A percentile compares a stretch with the other conserved stretches of the same genome.
Evolutionary conservation across 2,329 filamentous ascomycete species (phyloP).

Genomic region (Trichoderma sp.): DNA sequence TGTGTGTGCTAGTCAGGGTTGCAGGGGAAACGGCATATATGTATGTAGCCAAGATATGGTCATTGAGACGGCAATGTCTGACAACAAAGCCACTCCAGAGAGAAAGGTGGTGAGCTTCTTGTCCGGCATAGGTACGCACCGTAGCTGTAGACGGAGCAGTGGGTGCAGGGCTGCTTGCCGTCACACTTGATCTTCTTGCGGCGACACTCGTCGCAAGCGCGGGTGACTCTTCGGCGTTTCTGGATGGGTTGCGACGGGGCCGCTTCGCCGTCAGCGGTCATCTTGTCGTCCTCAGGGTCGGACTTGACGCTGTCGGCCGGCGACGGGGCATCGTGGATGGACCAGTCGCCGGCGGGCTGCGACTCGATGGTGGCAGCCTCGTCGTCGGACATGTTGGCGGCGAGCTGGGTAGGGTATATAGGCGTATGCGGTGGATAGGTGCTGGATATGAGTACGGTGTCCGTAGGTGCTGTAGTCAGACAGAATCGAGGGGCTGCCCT

Average conservation of each 20-base stretch:
- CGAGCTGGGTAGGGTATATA: conserved; percentile 24
- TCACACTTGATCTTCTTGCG: conserved; percentile 88
- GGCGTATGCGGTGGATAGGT: neutral
- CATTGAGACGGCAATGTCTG: neutral
- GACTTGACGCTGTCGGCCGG: conserved; percentile 49
- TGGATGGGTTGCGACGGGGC: conserved; percentile 62
- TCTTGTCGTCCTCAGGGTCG: conserved; percentile 44
- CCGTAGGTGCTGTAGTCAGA: neutral
- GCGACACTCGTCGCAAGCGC: conserved; percentile 80
- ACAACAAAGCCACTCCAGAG: neutral
- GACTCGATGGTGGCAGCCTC: conserved; percentile 39
- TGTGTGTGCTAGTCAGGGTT: neutral
- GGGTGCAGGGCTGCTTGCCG: conserved; percentile 85
- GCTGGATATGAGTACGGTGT: neutral
- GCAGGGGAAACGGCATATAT: neutral
- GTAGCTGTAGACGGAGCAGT: conserved; percentile 98
- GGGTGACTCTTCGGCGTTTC: conserved; percentile 75
- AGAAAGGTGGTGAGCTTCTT: neutral
- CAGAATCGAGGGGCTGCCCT: conserved; percentile 11
- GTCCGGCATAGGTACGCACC: conserved; percentile 59
- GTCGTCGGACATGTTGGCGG: conserved; percentile 48
- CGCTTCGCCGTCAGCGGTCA: conserved; percentile 37
- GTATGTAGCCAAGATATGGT: neutral
- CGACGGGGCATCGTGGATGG: conserved; percentile 40
- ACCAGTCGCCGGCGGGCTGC: conserved; percentile 41